Conservation (phyloP, 208 protist species). For the Vickermania ingenoplastis region DNA sequence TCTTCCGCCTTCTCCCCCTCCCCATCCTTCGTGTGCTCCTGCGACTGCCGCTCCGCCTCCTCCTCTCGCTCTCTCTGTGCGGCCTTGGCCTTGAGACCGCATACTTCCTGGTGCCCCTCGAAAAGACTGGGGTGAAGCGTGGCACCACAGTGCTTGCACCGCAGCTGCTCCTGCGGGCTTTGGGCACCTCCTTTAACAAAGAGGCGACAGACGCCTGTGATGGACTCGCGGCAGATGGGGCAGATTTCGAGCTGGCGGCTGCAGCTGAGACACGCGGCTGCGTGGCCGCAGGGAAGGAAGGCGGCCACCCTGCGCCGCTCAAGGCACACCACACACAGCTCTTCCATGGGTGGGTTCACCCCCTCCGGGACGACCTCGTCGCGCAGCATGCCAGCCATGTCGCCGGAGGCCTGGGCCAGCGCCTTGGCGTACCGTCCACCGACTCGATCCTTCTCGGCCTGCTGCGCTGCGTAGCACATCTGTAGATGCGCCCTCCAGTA, state of each 20-base stretch:
- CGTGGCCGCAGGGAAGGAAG: slow-evolving; percentile 85
- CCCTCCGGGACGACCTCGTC: slow-evolving; percentile 8
- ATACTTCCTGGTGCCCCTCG: slow-evolving; percentile 82
- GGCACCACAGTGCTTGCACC: slow-evolving; percentile 55
- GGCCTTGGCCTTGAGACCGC: slow-evolving; percentile 27
- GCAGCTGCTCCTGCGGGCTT: slow-evolving; percentile 40
- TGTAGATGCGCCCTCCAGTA: neutral
- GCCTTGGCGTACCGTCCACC: neutral
- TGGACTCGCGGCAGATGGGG: slow-evolving; percentile 63
- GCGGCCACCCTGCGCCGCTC: slow-evolving; percentile 37
- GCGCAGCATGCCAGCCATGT: neutral
- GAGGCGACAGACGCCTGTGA: slow-evolving; percentile 26
- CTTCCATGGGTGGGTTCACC: slow-evolving; percentile 16
- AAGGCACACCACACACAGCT: slow-evolving; percentile 73
- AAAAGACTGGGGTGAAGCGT: slow-evolving; percentile 65
- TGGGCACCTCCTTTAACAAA: slow-evolving; percentile 20
- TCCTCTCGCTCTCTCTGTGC: slow-evolving; percentile 15
- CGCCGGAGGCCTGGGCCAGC: neutral
- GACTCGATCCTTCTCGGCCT: neutral
- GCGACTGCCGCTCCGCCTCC: neutral
- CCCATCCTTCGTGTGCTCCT: neutral
- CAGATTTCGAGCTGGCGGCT: slow-evolving; percentile 42
- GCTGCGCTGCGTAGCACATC: neutral
- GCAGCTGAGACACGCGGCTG: slow-evolving; percentile 59
- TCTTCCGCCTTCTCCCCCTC: slow-evolving; percentile 1